Conservation (phyloP, 495 filamentous ascomycete genomes). For the Tuber melanosporum region DNA sequence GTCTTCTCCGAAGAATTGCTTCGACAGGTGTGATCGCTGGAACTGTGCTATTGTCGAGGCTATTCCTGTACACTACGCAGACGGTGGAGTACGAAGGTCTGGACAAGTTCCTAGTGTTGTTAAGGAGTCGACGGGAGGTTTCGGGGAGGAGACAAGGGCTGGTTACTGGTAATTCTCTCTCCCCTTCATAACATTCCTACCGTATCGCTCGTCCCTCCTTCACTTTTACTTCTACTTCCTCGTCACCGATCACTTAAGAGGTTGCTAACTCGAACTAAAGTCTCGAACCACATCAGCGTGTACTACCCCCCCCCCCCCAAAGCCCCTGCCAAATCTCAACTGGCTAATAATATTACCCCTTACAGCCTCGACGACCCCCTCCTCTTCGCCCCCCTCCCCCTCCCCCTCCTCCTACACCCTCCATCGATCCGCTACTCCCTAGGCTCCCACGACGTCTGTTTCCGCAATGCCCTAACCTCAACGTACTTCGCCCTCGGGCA, state of each 20-base stretch:
- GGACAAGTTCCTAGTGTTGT: constrained; percentile 54
- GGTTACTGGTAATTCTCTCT: constrained; percentile 61
- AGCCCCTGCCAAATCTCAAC: not conserved
- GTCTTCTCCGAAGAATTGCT: constrained; percentile 20
- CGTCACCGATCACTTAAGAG: not conserved
- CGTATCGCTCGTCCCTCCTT: not conserved
- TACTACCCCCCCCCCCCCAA: constrained; percentile 51
- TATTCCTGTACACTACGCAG: constrained; percentile 33
- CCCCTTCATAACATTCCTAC: constrained; percentile 8
- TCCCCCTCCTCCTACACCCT: constrained; percentile 60
- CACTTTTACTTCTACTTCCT: constrained; percentile 2
- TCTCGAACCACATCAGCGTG: constrained; percentile 94
- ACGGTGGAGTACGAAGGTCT: constrained; percentile 52
- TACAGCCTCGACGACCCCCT: constrained; percentile 85
- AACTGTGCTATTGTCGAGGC: constrained; percentile 20
- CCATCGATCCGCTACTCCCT: constrained; percentile 76
- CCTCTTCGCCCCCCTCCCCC: constrained; percentile 80
- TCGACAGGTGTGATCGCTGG: constrained; percentile 28
- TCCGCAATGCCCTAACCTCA: constrained; percentile 52
- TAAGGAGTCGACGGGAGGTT: constrained; percentile 49
- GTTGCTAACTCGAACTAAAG: constrained; percentile 45
- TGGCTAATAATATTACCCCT: constrained; percentile 8
- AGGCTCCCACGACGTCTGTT: constrained; percentile 91
- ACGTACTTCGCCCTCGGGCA: constrained; percentile 80
- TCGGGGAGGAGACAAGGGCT: constrained; percentile 53